phyloP scores from a whole-genome alignment of 2,329 filamentous ascomycete species.

The Tolypocladium ovalisporum region DNA sequence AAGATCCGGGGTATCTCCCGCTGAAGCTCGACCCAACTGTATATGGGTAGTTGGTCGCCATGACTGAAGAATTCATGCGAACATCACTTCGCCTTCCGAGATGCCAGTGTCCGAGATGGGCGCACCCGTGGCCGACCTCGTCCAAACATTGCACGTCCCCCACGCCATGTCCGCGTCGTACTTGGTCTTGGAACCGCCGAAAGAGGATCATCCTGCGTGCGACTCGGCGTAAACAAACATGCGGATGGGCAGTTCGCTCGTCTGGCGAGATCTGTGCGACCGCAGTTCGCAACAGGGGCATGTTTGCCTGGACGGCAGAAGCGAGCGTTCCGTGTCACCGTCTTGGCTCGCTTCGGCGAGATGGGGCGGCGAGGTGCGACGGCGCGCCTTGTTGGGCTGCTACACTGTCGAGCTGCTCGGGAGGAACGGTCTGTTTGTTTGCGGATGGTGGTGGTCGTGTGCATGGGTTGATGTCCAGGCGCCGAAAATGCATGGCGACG shows the following conservation, averaged over 20 bases:
- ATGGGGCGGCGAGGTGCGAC: not conserved
- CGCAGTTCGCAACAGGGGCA: not conserved
- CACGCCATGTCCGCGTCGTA: too few species aligned
- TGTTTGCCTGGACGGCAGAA: not conserved
- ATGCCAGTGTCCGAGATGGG: not conserved
- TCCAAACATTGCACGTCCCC: not conserved
- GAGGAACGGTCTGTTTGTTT: not conserved
- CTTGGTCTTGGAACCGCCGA: too few species aligned
- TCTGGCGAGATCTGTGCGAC: not conserved
- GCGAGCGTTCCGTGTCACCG: not conserved
- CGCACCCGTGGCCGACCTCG: too few species aligned
- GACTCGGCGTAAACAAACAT: too few species aligned
- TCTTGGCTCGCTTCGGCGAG: not conserved
- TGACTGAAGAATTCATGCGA: too few species aligned
- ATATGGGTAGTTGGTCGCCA: not conserved
- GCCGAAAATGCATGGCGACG: too few species aligned
- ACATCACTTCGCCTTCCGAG: too few species aligned
- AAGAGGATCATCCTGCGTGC: too few species aligned
- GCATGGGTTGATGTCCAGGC: not conserved
- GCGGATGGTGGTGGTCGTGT: not conserved
- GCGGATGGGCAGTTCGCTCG: not conserved
- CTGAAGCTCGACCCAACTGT: not conserved
- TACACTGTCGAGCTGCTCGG: not conserved
- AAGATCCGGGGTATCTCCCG: not conserved
- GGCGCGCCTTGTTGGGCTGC: not conserved